Evolutionary conservation across 257 asterid genomes (phyloP).

Genomic region (Rubia yunnanensis): DNA sequence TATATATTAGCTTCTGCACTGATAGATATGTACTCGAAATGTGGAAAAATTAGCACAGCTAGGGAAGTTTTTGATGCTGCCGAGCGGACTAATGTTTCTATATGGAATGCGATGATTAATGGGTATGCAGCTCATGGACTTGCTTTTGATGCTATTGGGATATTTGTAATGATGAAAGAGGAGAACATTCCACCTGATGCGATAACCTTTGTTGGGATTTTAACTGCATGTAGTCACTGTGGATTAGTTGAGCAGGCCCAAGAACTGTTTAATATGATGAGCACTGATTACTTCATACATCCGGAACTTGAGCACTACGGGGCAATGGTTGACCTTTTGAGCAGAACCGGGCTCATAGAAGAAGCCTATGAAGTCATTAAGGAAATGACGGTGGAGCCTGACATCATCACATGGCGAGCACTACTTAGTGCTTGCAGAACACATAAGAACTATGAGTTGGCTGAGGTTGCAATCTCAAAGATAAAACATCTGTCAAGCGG

Average conservation of each 20-base stretch:
- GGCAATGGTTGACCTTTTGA: constrained; percentile 66
- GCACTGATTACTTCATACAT: constrained; percentile 30
- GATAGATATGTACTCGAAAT: constrained; percentile 72
- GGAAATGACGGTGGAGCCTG: constrained; percentile 65
- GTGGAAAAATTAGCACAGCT: constrained; percentile 62
- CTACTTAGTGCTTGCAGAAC: constrained; percentile 69
- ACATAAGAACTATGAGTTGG: constrained; percentile 46
- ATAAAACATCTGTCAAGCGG: constrained; percentile 52
- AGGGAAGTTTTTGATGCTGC: constrained; percentile 39
- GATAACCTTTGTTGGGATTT: constrained; percentile 60
- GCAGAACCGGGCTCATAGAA: constrained; percentile 56
- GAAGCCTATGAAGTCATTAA: constrained; percentile 51
- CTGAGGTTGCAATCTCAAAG: constrained; percentile 36
- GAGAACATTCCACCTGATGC: constrained; percentile 47
- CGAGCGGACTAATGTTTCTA: constrained; percentile 35
- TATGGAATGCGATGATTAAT: constrained; percentile 75
- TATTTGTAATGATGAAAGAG: constrained; percentile 35
- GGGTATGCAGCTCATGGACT: constrained; percentile 64
- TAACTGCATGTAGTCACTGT: constrained; percentile 59
- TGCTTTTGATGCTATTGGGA: constrained; percentile 48
- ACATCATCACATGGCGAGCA: constrained; percentile 63
- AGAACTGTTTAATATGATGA: constrained; percentile 48
- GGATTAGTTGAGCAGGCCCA: constrained; percentile 65
- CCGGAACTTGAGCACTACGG: constrained; percentile 85
- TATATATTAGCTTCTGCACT: constrained; percentile 62